These are phyloP conservation scores for Chrysopogon serrulatus DNA, from an alignment of 176 grass and related monocot genomes.

Conservation along the genomic window DNA sequence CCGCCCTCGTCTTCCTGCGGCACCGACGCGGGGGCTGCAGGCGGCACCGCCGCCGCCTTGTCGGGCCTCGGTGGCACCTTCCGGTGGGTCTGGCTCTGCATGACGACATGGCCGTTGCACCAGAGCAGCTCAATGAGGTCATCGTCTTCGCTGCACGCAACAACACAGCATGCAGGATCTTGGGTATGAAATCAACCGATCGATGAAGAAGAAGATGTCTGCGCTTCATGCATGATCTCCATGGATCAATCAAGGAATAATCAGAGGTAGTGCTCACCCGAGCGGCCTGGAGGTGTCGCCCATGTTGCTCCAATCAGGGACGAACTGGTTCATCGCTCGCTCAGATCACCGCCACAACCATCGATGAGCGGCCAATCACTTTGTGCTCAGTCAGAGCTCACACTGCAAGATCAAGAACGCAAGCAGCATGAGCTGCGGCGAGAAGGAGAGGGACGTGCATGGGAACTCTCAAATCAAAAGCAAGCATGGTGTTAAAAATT, in stretches of 20 bases:
- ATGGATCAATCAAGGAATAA: neutral
- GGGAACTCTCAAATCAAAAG: neutral
- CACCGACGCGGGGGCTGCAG: neutral
- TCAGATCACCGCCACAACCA: neutral
- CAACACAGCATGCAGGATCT: neutral
- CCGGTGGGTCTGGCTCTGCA: slow-evolving; percentile 72
- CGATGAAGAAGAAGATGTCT: neutral
- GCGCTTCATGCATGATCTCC: neutral
- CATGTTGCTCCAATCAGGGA: slow-evolving; percentile 59
- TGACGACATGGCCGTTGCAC: slow-evolving; percentile 79
- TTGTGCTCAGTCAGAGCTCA: neutral
- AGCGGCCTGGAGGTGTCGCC: slow-evolving; percentile 41
- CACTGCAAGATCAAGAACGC: neutral
- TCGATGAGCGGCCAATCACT: neutral
- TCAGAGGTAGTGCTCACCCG: slow-evolving; percentile 20
- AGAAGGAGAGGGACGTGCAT: neutral
- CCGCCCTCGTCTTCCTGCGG: slow-evolving; percentile 51
- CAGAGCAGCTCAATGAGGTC: slow-evolving; percentile 84
- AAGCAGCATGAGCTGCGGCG: neutral
- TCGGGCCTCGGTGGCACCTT: slow-evolving; percentile 44
- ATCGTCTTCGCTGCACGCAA: slow-evolving; percentile 46
- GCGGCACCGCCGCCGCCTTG: neutral
- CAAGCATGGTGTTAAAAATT: neutral
- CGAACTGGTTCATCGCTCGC: slow-evolving; percentile 70
- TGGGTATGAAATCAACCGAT: neutral